Percentiles rank a stretch among this genome's conserved stretches.
phyloP scores from a whole-genome alignment of 73 alveolate genomes.

The Paramecium tetraurelia region DNA sequence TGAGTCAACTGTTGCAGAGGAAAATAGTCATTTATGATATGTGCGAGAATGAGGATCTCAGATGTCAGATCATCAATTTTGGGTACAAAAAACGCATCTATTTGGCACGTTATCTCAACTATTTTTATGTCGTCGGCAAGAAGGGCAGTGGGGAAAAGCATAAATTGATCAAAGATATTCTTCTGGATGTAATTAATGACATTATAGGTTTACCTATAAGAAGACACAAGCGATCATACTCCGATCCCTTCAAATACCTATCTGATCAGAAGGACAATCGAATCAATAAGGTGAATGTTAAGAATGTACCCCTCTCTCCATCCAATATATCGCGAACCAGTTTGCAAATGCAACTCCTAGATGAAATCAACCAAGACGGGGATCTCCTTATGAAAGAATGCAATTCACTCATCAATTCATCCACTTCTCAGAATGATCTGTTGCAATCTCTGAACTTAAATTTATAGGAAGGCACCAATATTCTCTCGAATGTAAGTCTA shows the following conservation, averaged over 20 bases:
- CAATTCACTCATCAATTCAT: neutral
- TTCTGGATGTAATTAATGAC: constrained; percentile 9
- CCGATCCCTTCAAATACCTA: constrained; percentile 39
- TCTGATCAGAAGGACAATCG: constrained; percentile 35
- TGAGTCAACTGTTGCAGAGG: neutral
- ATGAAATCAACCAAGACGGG: constrained; percentile 40
- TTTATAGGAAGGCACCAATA: constrained; percentile 16
- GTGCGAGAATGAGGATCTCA: neutral
- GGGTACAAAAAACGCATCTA: constrained; percentile 32
- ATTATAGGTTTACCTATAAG: constrained; percentile 32
- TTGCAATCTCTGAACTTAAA: neutral
- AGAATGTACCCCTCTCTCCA: constrained; percentile 37
- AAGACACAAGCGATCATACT: constrained; percentile 30
- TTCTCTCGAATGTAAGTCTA: neutral
- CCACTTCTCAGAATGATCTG: neutral
- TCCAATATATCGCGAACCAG: constrained; percentile 1
- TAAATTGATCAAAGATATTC: neutral
- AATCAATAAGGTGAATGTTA: neutral
- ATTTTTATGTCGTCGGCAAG: constrained; percentile 21
- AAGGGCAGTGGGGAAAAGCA: neutral
- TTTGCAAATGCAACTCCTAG: neutral
- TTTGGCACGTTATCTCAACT: constrained; percentile 6
- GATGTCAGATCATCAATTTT: neutral
- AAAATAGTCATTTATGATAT: constrained; percentile 43
- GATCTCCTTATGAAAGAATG: constrained; percentile 29